These are phyloP conservation scores for Kwoniella heveanensis DNA, from an alignment of 768 basidiomycete species.

Conservation along the genomic window DNA sequence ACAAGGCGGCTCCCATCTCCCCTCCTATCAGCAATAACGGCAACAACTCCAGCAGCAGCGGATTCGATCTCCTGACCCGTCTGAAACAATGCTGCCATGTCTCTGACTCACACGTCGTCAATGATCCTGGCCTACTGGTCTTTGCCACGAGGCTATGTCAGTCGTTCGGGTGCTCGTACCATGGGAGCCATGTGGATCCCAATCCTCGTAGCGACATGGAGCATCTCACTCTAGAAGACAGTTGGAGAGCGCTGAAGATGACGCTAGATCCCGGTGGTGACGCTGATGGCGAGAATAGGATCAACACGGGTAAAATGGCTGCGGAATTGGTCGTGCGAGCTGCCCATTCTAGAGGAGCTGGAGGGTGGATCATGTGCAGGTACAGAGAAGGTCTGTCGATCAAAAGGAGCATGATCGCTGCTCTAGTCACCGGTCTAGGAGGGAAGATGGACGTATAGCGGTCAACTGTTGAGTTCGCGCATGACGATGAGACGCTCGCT, in stretches of 20 bases:
- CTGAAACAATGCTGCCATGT: conserved; percentile 54
- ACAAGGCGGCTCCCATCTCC: conserved; percentile 17
- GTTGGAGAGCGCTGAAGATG: conserved; percentile 42
- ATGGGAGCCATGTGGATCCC: conserved; percentile 38
- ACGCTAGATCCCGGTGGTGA: conserved; percentile 49
- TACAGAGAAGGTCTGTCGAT: conserved; percentile 50
- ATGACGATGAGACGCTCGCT: too few relatives aligned
- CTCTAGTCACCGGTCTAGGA: conserved; percentile 47
- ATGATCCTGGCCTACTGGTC: conserved; percentile 53
- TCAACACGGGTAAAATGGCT: conserved; percentile 54
- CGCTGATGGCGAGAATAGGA: conserved; percentile 52
- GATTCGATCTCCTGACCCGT: conserved; percentile 49
- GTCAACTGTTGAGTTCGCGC: too few relatives aligned
- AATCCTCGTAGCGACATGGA: conserved; percentile 28
- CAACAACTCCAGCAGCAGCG: conserved; percentile 20
- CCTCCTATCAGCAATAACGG: conserved; percentile 19
- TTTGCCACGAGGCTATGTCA: conserved; percentile 54
- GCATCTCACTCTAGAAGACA: conserved; percentile 48
- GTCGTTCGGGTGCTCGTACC: conserved; percentile 45
- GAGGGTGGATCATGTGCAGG: conserved; percentile 48
- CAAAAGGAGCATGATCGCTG: conserved; percentile 41
- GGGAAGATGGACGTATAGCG: conserved; percentile 37
- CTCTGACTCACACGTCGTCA: conserved; percentile 51
- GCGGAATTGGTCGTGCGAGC: conserved; percentile 53
- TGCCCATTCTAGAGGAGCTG: conserved; percentile 28